Percentiles rank a stretch among this genome's conserved stretches.
Conservation (phyloP, 1,284 basidiomycete genomes). For the Ceratobasidium sp. region DNA sequence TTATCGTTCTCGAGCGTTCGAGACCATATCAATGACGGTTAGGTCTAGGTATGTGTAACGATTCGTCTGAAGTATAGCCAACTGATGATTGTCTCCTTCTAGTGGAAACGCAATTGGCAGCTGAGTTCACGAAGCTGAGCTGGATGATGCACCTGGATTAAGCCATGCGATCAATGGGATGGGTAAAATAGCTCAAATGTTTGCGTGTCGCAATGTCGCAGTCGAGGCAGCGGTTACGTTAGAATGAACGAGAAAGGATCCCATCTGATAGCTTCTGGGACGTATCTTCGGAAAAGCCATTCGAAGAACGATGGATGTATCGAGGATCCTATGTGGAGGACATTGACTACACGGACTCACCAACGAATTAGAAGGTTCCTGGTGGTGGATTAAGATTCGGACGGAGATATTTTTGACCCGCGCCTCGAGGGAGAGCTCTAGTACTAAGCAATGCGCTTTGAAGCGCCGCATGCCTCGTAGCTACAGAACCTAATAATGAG, state of each 20-base stretch:
- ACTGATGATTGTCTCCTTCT: neutral
- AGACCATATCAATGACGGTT: slow-evolving; percentile 37
- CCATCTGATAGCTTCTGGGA: slow-evolving; percentile 47
- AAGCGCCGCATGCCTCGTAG: no score
- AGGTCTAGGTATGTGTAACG: slow-evolving; percentile 37
- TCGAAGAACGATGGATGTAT: slow-evolving; percentile 58
- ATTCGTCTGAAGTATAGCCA: neutral
- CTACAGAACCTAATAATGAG: no score
- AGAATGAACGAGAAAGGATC: neutral
- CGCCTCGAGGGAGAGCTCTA: neutral
- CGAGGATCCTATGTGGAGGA: slow-evolving; percentile 55
- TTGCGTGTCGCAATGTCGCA: slow-evolving; percentile 49
- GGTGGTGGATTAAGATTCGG: slow-evolving; percentile 17
- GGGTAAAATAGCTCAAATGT: slow-evolving; percentile 55
- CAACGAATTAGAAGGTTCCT: slow-evolving; percentile 41
- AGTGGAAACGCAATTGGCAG: slow-evolving; percentile 31
- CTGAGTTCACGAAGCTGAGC: slow-evolving; percentile 49
- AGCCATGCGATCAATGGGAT: slow-evolving; percentile 57
- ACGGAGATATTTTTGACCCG: neutral
- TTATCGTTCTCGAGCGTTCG: slow-evolving; percentile 40
- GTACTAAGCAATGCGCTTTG: neutral
- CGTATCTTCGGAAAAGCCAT: slow-evolving; percentile 55
- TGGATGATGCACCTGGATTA: slow-evolving; percentile 57
- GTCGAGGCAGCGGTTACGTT: slow-evolving; percentile 9
- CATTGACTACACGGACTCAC: slow-evolving; percentile 52